phyloP scores from a whole-genome alignment of 139 green algal species.

The Diplosphaera chodatii region DNA sequence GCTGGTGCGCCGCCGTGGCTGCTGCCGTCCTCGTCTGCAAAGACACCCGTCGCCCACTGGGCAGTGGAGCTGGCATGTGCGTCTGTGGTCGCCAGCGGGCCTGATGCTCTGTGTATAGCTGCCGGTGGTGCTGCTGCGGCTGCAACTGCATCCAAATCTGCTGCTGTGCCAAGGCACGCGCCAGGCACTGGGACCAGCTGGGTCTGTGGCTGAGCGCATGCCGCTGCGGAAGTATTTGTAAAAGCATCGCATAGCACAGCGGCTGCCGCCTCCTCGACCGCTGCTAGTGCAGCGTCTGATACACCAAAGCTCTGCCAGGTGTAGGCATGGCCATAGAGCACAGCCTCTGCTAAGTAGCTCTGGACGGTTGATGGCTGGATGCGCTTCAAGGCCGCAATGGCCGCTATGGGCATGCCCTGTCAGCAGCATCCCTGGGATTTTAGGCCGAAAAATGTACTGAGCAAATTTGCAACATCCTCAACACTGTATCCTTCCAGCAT shows the following conservation, averaged over 20 bases:
- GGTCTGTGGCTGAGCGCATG: background rate
- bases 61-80: no score
- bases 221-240: no score
- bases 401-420: slow-evolving; percentile 9
- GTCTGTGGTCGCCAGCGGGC: background rate
- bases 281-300: background rate
- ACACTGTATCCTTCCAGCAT: no score
- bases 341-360: slow-evolving; percentile 38
- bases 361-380: slow-evolving; percentile 32
- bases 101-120: background rate
- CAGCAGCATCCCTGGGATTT: no score
- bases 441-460: no score
- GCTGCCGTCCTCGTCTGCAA: background rate
- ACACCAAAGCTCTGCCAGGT: slow-evolving; percentile 23
- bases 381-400: slow-evolving; percentile 20
- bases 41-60: background rate
- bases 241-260: slow-evolving; percentile 3
- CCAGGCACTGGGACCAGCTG: background rate
- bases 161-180: background rate
- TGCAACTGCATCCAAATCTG: background rate
- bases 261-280: background rate
- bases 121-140: background rate
- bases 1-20: background rate
- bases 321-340: slow-evolving; percentile 30
- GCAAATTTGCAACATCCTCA: background rate